These are phyloP conservation scores for Sphaerobolus stellatus DNA, from an alignment of 1,284 basidiomycete species.

Conservation along the genomic window DNA sequence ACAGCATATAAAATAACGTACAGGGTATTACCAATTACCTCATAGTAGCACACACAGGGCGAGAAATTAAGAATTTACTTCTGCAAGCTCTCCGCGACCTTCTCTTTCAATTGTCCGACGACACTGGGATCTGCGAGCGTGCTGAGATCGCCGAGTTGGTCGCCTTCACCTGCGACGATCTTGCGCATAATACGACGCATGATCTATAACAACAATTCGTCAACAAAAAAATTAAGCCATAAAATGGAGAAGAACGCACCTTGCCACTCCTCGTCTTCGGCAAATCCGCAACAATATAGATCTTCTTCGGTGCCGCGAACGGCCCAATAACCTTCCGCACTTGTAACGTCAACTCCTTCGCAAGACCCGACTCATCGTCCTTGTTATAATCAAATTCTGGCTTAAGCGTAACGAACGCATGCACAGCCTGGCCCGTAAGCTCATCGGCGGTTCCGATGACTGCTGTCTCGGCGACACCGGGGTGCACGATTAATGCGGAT, in stretches of 20 bases:
- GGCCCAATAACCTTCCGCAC: conserved; percentile 96
- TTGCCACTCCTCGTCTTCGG: conserved; percentile 98
- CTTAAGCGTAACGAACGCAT: conserved; percentile 82
- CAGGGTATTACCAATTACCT: no score
- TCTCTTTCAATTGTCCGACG: conserved; percentile 79
- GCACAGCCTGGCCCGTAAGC: conserved; percentile 84
- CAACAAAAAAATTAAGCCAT: background rate
- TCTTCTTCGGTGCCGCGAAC: conserved; percentile 93
- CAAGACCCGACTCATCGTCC: conserved; percentile 66
- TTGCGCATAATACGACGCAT: conserved; percentile 95
- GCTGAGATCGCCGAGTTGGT: conserved; percentile 90
- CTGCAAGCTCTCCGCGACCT: conserved; percentile 53
- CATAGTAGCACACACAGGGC: no score
- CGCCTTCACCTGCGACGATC: conserved; percentile 90
- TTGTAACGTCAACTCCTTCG: conserved; percentile 90
- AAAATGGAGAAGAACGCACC: conserved; percentile 41
- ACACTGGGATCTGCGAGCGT: conserved; percentile 86
- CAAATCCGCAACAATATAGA: conserved; percentile 82
- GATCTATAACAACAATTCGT: conserved; percentile 50
- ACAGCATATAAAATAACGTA: no score
- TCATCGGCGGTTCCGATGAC: conserved; percentile 90
- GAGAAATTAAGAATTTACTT: no score
- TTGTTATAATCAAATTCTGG: conserved; percentile 82
- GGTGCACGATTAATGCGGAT: conserved; percentile 90
- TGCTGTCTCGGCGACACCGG: conserved; percentile 95